Conservation (phyloP, 2,329 filamentous ascomycete genomes). For the Colletotrichum viniferum region DNA sequence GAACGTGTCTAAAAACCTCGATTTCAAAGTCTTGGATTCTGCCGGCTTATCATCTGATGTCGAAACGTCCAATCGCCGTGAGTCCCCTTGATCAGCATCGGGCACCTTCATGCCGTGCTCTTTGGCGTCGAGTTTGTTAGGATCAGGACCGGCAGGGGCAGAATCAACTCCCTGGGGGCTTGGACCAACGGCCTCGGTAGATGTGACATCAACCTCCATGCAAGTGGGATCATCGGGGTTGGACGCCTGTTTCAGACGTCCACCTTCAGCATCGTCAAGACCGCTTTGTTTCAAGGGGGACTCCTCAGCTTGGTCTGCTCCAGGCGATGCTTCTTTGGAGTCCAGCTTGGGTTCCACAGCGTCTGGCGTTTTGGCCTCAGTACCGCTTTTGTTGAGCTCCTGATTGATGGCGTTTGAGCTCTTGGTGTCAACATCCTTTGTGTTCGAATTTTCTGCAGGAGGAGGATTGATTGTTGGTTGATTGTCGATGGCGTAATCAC, state of each 20-base stretch:
- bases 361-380: neutral
- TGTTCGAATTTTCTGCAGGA: neutral
- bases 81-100: neutral
- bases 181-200: neutral
- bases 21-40: neutral
- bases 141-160: neutral
- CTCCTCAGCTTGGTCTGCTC: neutral
- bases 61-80: neutral
- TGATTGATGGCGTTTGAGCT: neutral
- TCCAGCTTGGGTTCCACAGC: neutral
- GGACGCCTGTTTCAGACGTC: neutral
- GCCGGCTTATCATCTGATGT: neutral
- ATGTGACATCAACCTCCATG: neutral
- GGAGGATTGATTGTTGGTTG: neutral
- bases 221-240: neutral
- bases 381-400: neutral
- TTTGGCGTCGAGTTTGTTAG: neutral
- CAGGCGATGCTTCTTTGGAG: neutral
- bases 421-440: neutral
- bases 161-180: neutral
- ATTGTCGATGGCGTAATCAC: neutral
- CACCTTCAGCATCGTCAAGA: neutral
- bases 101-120: neutral
- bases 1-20: neutral
- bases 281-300: neutral